phyloP scores from a whole-genome alignment of 768 basidiomycete species.

The Podaxis sp. region DNA sequence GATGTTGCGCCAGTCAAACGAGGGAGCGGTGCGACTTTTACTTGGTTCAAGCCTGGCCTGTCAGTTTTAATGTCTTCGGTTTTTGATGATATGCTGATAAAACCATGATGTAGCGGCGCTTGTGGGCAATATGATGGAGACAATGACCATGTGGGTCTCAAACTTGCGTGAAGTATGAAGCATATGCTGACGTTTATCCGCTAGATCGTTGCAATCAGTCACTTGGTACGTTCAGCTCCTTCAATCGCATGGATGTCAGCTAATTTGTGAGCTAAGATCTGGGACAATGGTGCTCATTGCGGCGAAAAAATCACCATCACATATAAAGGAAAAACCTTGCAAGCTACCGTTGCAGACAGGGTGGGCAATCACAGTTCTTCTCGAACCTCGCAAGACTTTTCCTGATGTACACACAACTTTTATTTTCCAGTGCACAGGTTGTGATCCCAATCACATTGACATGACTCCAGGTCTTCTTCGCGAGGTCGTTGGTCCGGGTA shows the following conservation, averaged over 20 bases:
- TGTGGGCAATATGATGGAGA: slow-evolving; percentile 28
- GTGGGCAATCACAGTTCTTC: slow-evolving; percentile 21
- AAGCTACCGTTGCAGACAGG: slow-evolving; percentile 41
- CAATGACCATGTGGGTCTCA: slow-evolving; percentile 27
- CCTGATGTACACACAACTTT: background rate
- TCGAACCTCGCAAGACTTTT: background rate
- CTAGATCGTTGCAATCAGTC: slow-evolving; percentile 42
- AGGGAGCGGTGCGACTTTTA: slow-evolving; percentile 18
- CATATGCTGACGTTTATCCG: background rate
- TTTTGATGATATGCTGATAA: background rate
- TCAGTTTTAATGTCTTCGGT: slow-evolving; percentile 14
- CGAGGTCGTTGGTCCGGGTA: slow-evolving; percentile 27
- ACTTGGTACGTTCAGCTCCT: slow-evolving; percentile 24
- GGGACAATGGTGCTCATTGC: slow-evolving; percentile 35
- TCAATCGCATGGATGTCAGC: background rate
- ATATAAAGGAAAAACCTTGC: slow-evolving; percentile 29
- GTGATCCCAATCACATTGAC: slow-evolving; percentile 39
- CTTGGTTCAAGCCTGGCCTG: slow-evolving; percentile 24
- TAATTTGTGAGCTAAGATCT: slow-evolving; percentile 28
- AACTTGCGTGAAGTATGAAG: background rate
- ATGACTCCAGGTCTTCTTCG: slow-evolving; percentile 41
- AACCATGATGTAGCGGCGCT: slow-evolving; percentile 30
- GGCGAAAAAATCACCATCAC: slow-evolving; percentile 40
- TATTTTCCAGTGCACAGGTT: slow-evolving; percentile 31
- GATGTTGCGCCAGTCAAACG: slow-evolving; percentile 2